phyloP scores from a whole-genome alignment of 2,329 filamentous ascomycete species.

The Beauveria asiatica region DNA sequence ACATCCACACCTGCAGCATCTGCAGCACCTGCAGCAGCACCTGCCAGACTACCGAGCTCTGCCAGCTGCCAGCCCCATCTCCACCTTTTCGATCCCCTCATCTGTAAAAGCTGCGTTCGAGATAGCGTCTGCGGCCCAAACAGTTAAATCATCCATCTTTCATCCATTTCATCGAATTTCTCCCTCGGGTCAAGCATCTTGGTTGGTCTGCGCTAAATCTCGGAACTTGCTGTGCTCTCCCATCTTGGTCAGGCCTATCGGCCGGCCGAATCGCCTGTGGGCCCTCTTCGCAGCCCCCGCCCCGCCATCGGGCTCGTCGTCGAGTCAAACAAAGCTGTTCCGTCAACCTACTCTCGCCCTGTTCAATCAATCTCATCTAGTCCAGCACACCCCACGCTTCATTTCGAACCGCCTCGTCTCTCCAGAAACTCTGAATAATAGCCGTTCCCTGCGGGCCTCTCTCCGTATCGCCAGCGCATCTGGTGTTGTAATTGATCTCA shows the following conservation, averaged over 20 bases:
- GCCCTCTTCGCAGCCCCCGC: slow-evolving; percentile 5
- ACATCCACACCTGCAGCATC: background rate
- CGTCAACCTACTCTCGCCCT: background rate
- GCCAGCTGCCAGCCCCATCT: slow-evolving; percentile 6
- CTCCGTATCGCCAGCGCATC: background rate
- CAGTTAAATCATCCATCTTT: background rate
- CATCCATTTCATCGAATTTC: slow-evolving; percentile 1
- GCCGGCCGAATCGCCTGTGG: slow-evolving; percentile 8
- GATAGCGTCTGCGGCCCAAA: background rate
- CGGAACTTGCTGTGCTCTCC: background rate
- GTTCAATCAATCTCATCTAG: background rate
- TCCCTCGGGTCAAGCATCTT: background rate
- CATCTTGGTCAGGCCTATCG: slow-evolving; percentile 7
- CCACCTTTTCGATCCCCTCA: slow-evolving; percentile 12
- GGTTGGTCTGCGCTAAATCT: background rate
- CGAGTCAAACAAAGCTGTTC: slow-evolving; percentile 3
- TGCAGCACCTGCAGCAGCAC: background rate
- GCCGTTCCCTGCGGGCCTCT: background rate
- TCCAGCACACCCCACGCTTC: background rate
- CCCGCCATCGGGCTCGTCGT: slow-evolving; percentile 10
- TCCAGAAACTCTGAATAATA: background rate
- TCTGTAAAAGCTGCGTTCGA: background rate
- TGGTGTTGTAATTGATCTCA: background rate
- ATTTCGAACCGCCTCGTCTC: background rate
- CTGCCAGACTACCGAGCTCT: background rate